Percentiles rank a stretch among this genome's conserved stretches.
phyloP scores from a whole-genome alignment of 345 rosid species.

The Ricinus communis region DNA sequence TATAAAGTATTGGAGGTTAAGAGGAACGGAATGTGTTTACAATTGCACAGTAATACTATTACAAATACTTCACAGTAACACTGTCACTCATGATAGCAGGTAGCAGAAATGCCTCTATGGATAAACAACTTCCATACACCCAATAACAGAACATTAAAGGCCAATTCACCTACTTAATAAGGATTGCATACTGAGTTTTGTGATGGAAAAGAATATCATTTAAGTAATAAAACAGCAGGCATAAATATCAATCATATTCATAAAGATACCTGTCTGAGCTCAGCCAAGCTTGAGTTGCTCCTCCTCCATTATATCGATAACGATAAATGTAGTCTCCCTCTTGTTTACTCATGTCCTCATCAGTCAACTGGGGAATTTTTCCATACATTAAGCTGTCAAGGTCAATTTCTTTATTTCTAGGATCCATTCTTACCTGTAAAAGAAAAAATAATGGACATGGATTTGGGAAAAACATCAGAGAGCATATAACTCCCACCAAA shows the following conservation, averaged over 20 bases:
- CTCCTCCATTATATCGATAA: conserved; percentile 95
- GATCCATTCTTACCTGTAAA: conserved; percentile 91
- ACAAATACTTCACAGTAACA: not conserved
- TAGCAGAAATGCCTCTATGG: not conserved
- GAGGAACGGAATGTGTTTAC: not conserved
- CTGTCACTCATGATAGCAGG: not conserved
- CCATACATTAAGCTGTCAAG: conserved; percentile 68
- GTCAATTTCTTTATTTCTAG: conserved; percentile 74
- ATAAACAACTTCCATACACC: not conserved
- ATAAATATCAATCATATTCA: not conserved
- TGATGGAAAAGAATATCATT: no score
- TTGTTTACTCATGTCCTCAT: conserved; percentile 83
- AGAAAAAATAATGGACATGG: conserved; percentile 8
- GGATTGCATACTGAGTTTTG: not conserved
- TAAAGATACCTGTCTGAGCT: conserved; percentile 73
- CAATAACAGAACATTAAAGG: not conserved
- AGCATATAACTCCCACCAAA: not conserved
- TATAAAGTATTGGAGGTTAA: not conserved
- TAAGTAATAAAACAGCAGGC: no score
- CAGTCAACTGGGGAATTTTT: conserved; percentile 54
- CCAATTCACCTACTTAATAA: not conserved
- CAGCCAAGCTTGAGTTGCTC: conserved; percentile 99
- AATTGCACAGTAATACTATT: not conserved
- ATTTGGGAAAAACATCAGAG: not conserved
- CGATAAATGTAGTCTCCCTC: conserved; percentile 93